Conservation (phyloP, 495 filamentous ascomycete species). For the Penicillium parvum region DNA sequence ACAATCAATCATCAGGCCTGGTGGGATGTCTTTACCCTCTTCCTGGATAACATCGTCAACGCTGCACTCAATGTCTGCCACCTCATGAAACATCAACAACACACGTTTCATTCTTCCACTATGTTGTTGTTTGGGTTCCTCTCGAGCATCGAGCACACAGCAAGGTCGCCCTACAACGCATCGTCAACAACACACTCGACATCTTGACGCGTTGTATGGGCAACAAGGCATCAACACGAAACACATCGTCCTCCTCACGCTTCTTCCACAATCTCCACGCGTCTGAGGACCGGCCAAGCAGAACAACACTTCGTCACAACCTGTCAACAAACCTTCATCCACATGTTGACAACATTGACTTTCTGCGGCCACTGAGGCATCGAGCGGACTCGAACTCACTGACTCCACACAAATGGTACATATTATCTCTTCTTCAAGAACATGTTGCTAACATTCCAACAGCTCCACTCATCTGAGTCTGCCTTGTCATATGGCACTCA, state of each 20-base stretch:
- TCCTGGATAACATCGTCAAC: slow-evolving; percentile 23
- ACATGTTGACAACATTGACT: slow-evolving; percentile 21
- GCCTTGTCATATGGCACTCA: not conserved
- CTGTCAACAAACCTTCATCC: slow-evolving; percentile 18
- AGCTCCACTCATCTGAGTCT: slow-evolving; percentile 3
- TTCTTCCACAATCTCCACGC: slow-evolving; percentile 21
- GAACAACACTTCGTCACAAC: slow-evolving; percentile 18
- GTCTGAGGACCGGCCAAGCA: slow-evolving; percentile 13
- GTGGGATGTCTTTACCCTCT: slow-evolving; percentile 24
- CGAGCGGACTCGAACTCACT: not conserved
- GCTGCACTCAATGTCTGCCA: slow-evolving; percentile 24
- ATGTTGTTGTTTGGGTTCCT: not conserved
- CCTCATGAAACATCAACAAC: slow-evolving; percentile 12
- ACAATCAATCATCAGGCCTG: slow-evolving; percentile 15
- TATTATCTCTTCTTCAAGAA: not conserved
- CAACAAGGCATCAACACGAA: slow-evolving; percentile 23
- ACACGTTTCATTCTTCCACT: not conserved
- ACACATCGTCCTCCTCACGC: slow-evolving; percentile 23
- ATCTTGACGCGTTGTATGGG: slow-evolving; percentile 18
- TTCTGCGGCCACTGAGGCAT: slow-evolving; percentile 1
- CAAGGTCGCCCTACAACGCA: slow-evolving; percentile 18
- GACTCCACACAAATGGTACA: slow-evolving; percentile 8
- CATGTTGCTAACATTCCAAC: not conserved
- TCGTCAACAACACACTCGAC: slow-evolving; percentile 23
- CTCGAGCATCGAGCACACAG: not conserved